phyloP scores from a whole-genome alignment of 163 green algal genomes.

The Scenedesmus sp. region DNA sequence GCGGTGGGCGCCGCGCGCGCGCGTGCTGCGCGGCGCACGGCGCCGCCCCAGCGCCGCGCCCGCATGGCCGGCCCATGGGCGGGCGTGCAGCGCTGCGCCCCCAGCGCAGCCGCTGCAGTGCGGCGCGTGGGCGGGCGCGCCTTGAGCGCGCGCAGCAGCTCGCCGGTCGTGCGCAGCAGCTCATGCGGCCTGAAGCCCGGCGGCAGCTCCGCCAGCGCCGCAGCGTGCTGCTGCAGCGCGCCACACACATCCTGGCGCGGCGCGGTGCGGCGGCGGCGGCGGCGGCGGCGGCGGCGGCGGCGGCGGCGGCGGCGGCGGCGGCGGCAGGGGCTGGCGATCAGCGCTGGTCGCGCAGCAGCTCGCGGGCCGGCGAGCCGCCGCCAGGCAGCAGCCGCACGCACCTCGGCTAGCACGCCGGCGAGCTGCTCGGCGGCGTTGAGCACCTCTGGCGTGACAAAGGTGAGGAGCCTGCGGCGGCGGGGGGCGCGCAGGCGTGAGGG shows the following conservation, averaged over 20 bases:
- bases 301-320: too few relatives aligned
- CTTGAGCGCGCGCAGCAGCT: conserved; percentile 27
- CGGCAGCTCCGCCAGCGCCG: background rate
- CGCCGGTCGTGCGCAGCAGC: background rate
- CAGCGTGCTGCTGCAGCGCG: conserved; percentile 24
- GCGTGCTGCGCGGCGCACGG: background rate
- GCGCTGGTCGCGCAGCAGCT: too few relatives aligned
- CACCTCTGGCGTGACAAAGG: conserved; percentile 32
- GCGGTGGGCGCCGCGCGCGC: too few relatives aligned
- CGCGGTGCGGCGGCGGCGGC: too few relatives aligned
- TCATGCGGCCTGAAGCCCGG: conserved; percentile 1
- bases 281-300: too few relatives aligned
- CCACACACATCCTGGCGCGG: conserved; percentile 34
- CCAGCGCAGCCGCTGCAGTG: background rate
- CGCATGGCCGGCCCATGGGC: background rate
- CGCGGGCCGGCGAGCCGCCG: too few relatives aligned
- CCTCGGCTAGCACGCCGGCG: conserved; percentile 22
- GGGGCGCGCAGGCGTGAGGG: background rate
- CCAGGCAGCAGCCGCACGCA: background rate
- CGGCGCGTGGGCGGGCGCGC: background rate
- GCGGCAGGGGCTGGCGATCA: too few relatives aligned
- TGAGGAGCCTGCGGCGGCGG: background rate
- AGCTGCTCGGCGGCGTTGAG: conserved; percentile 29
- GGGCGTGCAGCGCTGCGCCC: background rate
- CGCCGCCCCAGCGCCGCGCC: too few relatives aligned